Evolutionary conservation across 805 yeast species (phyloP), one percentile per base, ranked within the genome.

Genomic region (Sugiyamaella americana): DNA sequence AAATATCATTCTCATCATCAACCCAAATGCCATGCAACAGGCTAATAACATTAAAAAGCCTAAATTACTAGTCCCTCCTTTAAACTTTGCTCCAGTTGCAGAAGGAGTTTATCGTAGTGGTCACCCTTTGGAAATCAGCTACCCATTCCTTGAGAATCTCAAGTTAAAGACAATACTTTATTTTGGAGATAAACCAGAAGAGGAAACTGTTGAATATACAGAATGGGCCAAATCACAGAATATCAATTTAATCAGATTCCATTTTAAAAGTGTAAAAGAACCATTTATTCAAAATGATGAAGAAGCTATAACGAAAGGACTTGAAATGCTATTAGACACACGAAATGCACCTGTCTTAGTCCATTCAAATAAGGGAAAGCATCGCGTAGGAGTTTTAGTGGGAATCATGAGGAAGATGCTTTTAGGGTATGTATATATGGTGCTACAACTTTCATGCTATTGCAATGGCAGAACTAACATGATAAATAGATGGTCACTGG

Each of bases 281-380:
- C 86, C 88, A 2, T 80, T 82, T 60, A 68, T 73, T 5, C 71
- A 70, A 63, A 79, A 78, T 50, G 79, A 80, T 52, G 76, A 80
- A 2, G 70, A 69, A 4, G 75, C 82, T 1, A 73, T 88, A 48
- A 70, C 77, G 4, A 47, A 52, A 5, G 68, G 70, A 2, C 51
- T 69, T 40, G 51, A 56, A 34, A 44, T 64, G 5, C 54, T 69
- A 3, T 46, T 60, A 13, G 72, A 69, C 49, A 37, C 58, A 19
- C 78, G 80, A 11, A 88, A 88, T 61, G 87, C 84, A 61, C 98
- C 98, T 1, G 79, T 91, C 10, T 70, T 91, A 47, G 76, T 91
- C 10, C 98, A 93, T 63, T 87, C 96, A 2, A 87, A 93, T 64
- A 91, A 91, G 68, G 98, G 98, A n/a, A 93, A 93, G 63, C 98